phyloP scores from a whole-genome alignment of 768 basidiomycete species.

The Serendipita vermifera region DNA sequence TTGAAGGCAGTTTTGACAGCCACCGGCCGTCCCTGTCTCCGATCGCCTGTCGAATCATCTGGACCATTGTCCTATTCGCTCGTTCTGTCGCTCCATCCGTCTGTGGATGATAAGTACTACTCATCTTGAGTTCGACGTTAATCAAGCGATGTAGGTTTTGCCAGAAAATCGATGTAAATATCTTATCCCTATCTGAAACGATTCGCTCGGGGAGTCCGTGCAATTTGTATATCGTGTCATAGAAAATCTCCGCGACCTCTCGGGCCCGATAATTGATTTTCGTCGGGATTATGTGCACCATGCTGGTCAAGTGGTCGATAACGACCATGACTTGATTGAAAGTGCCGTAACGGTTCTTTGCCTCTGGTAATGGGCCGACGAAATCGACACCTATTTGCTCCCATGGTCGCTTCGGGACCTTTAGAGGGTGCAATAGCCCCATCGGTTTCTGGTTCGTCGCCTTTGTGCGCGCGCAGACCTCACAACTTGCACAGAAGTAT shows the following conservation, averaged over 20 bases:
- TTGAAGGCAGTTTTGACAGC: slow-evolving; percentile 17
- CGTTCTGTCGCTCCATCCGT: slow-evolving; percentile 27
- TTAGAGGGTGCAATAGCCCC: slow-evolving; percentile 11
- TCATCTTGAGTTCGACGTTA: slow-evolving; percentile 23
- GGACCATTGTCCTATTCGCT: slow-evolving; percentile 25
- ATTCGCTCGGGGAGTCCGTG: slow-evolving; percentile 19
- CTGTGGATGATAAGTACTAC: slow-evolving; percentile 27
- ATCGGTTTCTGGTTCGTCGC: background rate
- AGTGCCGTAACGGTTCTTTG: slow-evolving; percentile 8
- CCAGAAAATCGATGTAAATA: slow-evolving; percentile 29
- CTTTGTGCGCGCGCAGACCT: slow-evolving; percentile 14
- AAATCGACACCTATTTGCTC: slow-evolving; percentile 13
- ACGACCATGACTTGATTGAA: slow-evolving; percentile 12
- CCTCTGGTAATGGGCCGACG: slow-evolving; percentile 13
- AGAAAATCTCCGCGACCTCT: slow-evolving; percentile 12
- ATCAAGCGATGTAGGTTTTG: slow-evolving; percentile 18
- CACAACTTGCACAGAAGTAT: slow-evolving; percentile 13
- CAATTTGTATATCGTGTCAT: slow-evolving; percentile 7
- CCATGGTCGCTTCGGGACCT: slow-evolving; percentile 12
- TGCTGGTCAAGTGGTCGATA: slow-evolving; percentile 14
- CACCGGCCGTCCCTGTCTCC: slow-evolving; percentile 23
- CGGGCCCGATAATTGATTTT: slow-evolving; percentile 7
- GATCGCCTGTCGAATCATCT: slow-evolving; percentile 19
- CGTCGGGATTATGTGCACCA: slow-evolving; percentile 9
- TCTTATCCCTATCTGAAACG: slow-evolving; percentile 24